phyloP scores from a whole-genome alignment of 768 basidiomycete species.

The Tylopilus plumbeoviolaceoides region DNA sequence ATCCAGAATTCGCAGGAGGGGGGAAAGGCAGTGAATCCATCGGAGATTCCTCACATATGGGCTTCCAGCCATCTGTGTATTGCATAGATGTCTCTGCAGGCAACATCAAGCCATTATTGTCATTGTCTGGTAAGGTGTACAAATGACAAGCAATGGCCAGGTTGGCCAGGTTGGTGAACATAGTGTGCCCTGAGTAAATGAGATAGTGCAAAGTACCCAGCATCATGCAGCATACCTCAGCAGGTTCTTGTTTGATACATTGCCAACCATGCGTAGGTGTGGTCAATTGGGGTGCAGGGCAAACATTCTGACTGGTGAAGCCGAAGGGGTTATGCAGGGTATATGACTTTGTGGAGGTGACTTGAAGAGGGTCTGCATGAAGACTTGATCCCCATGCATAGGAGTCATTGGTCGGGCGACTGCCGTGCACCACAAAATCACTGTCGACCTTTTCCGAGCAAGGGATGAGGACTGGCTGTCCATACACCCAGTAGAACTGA shows the following conservation, averaged over 20 bases:
- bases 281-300: neutral
- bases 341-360: slow-evolving; percentile 25
- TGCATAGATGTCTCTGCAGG: slow-evolving; percentile 1
- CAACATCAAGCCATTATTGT: slow-evolving; percentile 4
- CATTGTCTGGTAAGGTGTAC: slow-evolving; percentile 17
- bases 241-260: slow-evolving; percentile 27
- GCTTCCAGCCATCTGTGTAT: slow-evolving; percentile 14
- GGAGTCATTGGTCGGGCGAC: slow-evolving; percentile 2
- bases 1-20: slow-evolving; percentile 19
- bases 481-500: slow-evolving; percentile 30
- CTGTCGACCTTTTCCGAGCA: slow-evolving; percentile 18
- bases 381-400: slow-evolving; percentile 1
- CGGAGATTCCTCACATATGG: slow-evolving; percentile 18
- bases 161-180: slow-evolving; percentile 14
- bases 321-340: slow-evolving; percentile 28
- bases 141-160: slow-evolving; percentile 6
- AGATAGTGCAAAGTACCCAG: neutral
- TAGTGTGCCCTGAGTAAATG: slow-evolving; percentile 7
- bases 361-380: slow-evolving; percentile 1
- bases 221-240: slow-evolving; percentile 17
- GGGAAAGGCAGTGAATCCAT: slow-evolving; percentile 32
- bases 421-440: slow-evolving; percentile 12
- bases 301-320: neutral
- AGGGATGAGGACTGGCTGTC: slow-evolving; percentile 32
- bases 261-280: too few species aligned